Evolutionary conservation across 2,329 filamentous ascomycete species (phyloP).

Genomic region (Aspergillus pseudoviridinutans): DNA sequence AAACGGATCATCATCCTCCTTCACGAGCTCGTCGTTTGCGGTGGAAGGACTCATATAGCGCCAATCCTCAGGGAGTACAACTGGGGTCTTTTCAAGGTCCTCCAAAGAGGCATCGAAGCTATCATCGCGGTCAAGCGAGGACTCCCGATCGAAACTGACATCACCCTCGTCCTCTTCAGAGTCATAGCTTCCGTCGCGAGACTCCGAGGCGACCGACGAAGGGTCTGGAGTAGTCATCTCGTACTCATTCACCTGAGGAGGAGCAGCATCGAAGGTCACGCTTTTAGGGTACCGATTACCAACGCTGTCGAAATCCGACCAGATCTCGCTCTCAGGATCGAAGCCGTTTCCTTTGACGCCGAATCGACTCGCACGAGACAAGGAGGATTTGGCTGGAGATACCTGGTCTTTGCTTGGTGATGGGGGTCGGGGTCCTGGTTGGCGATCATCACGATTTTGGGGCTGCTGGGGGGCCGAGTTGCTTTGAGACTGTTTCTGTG

Average conservation of each 20-base stretch:
- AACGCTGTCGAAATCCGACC: conserved; percentile 58
- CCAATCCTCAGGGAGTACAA: conserved; percentile 97
- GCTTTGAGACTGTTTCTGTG: conserved; percentile 61
- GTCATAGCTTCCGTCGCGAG: conserved; percentile 89
- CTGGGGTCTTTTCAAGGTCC: conserved; percentile 94
- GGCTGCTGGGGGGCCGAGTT: conserved; percentile 54
- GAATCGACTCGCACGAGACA: conserved; percentile 62
- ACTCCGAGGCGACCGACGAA: conserved; percentile 86
- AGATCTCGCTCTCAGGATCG: conserved; percentile 64
- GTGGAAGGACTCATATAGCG: conserved; percentile 67
- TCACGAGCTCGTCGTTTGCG: conserved; percentile 52
- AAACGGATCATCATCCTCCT: conserved; percentile 64
- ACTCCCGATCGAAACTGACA: conserved; percentile 56
- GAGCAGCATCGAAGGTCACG: conserved; percentile 91
- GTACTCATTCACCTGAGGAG: conserved; percentile 94
- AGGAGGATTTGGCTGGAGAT: conserved; percentile 85
- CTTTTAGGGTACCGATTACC: conserved; percentile 85
- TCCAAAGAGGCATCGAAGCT: conserved; percentile 95
- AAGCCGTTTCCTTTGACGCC: conserved; percentile 58
- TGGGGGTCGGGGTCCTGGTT: conserved; percentile 35
- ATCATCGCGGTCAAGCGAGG: conserved; percentile 66
- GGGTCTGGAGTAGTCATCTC: conserved; percentile 96
- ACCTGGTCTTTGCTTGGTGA: conserved; percentile 65
- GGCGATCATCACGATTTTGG: conserved; percentile 12
- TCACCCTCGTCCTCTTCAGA: conserved; percentile 69